Evolutionary conservation across 176 grass and related monocot genomes (phyloP).

Genomic region (Aegilops bicornis): DNA sequence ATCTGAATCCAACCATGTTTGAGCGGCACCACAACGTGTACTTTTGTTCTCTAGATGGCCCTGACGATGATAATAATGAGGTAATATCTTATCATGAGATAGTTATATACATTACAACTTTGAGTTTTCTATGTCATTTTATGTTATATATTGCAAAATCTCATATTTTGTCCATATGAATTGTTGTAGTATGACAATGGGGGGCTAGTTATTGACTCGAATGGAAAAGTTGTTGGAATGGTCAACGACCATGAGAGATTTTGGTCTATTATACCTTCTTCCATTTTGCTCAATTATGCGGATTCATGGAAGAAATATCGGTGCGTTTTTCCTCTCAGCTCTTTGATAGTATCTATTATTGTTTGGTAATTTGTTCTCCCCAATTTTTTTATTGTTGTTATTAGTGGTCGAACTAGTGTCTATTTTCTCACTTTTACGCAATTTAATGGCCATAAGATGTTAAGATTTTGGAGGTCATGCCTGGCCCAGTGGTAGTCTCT

Average conservation of each 20-base stretch:
- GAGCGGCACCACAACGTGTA: slow-evolving; percentile 5
- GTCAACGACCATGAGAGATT: neutral
- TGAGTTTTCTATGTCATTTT: neutral
- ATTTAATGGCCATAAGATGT: neutral
- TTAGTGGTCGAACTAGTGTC: neutral
- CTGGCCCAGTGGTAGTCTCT: neutral
- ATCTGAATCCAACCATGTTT: neutral
- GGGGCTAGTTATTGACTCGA: neutral
- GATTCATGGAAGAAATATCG: neutral
- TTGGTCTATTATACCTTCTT: slow-evolving; percentile 12
- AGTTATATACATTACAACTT: neutral
- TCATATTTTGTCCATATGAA: neutral
- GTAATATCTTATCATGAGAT: neutral
- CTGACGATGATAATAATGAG: neutral
- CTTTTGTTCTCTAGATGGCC: neutral
- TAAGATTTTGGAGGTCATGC: too few relatives aligned
- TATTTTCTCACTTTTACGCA: neutral
- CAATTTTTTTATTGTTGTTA: neutral
- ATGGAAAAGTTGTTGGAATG: neutral
- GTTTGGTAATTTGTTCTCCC: neutral
- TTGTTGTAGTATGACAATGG: neutral
- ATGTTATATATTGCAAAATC: neutral
- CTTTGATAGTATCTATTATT: neutral
- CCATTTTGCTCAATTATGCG: neutral
- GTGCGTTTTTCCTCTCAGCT: neutral